Evolutionary conservation across 805 yeast species (phyloP), one percentile per base, ranked within the genome.

Genomic region (Candida wancherniae): DNA sequence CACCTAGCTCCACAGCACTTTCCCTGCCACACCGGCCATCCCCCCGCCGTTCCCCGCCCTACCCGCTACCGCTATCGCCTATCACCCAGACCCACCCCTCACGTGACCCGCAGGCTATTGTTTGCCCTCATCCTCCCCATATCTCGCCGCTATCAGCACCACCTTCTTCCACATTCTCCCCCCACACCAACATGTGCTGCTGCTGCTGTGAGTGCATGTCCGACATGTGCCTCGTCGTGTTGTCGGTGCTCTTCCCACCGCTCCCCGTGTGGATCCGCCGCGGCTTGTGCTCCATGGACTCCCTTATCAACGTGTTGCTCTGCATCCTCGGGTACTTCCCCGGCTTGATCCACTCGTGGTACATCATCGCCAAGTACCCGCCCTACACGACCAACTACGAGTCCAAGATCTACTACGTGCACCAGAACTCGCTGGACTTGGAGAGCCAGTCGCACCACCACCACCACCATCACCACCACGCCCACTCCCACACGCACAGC

Each of bases 211-310:
- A 23, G 28, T 64, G 69, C 36, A 42, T 61, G 20, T 53, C 69
- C 3, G 88, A 82, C 50, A 50, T 77, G n/a, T 51, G 75, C 9
- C 69, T 83, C 10, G 75, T 77, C 34, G 42, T 77, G 1, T 50
- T 77, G 6, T 79, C 85, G 3, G 67, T 80, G 29, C 63, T 82
- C 29, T 67, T 79, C 49, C 92, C 94, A 2, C 92, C 92, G 0
- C 61, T 82, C 9, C 84, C 88, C 0, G 87, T 83, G 8, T 57
- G 77, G 53, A 64, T 80, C 21, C 67, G 86, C 48, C 60, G 76
- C 28, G 92, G 92, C 1, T 31, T 72, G 10, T 76, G 75, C 44
- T 63, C 80, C 3, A 49, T 60, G 19, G 84, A 81, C 42, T 59
- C 74, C 10, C 36, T 63, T 19, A 51, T 72, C 15, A 58, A 65